These are phyloP conservation scores for Heritiera fomes DNA, from an alignment of 345 rosid genomes.

Conservation along the genomic window DNA sequence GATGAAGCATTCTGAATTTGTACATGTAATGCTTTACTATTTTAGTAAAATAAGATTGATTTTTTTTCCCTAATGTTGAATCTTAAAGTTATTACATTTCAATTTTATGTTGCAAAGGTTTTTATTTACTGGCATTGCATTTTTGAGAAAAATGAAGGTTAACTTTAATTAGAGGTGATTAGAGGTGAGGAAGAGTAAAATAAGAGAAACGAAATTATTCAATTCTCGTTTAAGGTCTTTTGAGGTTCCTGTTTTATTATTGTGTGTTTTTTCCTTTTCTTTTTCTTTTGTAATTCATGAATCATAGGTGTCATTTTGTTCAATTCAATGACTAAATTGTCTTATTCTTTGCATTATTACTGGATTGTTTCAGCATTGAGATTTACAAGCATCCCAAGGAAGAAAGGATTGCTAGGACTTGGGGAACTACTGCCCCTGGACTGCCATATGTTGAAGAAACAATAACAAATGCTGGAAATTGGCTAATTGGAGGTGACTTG, in stretches of 20 bases:
- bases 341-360: slow-evolving; percentile 20
- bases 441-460: slow-evolving; percentile 86
- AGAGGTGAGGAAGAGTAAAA: neutral
- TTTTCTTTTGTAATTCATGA: no score
- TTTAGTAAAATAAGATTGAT: neutral
- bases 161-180: neutral
- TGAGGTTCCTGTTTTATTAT: neutral
- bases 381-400: slow-evolving; percentile 95
- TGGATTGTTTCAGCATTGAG: slow-evolving; percentile 62
- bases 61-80: neutral
- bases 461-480: slow-evolving; percentile 71
- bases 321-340: neutral
- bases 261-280: no score
- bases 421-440: slow-evolving; percentile 97
- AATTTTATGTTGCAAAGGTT: neutral
- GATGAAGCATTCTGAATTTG: no score
- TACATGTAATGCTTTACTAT: neutral
- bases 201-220: neutral
- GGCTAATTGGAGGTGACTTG: slow-evolving; percentile 95
- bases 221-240: neutral
- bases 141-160: neutral
- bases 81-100: neutral
- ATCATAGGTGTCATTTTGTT: neutral
- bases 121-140: neutral
- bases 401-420: slow-evolving; percentile 94